Evolutionary conservation across 139 green algal genomes (phyloP), one percentile per base, ranked within the genome.

Genomic region (Haematococcus sp.): DNA sequence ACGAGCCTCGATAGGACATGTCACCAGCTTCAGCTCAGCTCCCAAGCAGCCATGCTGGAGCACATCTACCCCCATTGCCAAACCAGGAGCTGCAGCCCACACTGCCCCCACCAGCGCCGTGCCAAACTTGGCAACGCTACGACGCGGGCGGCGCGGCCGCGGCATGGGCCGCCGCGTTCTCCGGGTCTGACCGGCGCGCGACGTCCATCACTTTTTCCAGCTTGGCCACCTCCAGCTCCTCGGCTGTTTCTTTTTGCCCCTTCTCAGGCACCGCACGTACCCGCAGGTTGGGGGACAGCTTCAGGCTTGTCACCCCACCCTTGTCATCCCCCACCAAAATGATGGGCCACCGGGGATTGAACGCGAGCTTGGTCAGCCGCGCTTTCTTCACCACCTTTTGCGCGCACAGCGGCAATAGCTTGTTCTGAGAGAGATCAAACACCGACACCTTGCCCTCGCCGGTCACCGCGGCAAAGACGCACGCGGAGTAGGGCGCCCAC

Each of bases 261-360:
- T 79, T 81, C 55, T 87, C 71, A 11, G 81, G 73, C 63, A 76
- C 70, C 59, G 35, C 70, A 2, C 34, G 61, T 56, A 83, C 87
- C 4, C 93, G 83, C 78, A 98, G 81, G 86, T 98, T 98, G 56
- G 93, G 93, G 9, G 88, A 95, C 67, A 98, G 87, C 85, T 98
- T 98, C 31, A 98, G 79, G 22, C 55, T 84, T 1, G 82, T 91
- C 7, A 97, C 89, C 49, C 77, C 84, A 31, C 94, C 94, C 63
- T 87, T 85, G 74, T 95, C 89, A 74, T 97, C 91, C 16, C 94
- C 94, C 30, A 98, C 87, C 7, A 98, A 76, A 35, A 98, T 31
- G 52, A 98, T 85, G 23, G 94, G 94, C 73, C 94, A 79, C 34
- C 87, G 86, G 19, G 87, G 81, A 79, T 96, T 97, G 88, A 97